Base-by-base conservation (phyloP, 2,329 filamentous ascomycete genomes). In the Lachnellula occidentalis region DNA sequence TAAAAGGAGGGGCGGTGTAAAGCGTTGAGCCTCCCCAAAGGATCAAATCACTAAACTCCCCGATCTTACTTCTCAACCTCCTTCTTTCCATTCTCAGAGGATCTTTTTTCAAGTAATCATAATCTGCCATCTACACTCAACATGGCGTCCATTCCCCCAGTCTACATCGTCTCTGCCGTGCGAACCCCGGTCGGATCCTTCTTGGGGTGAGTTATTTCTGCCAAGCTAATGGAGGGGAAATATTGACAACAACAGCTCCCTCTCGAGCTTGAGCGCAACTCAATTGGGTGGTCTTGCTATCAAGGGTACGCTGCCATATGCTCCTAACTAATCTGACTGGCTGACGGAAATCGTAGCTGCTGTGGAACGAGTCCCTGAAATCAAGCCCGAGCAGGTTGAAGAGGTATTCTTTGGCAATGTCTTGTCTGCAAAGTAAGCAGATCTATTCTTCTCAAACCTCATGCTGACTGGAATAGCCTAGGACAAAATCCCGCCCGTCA, bases 321-420 rank as follows among this genome's bases (percentile, higher is more conserved):
- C 27, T 46, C 14, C 14, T n/a, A 15, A n/a, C 14, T n/a, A n/a
- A 31, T 42, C 5, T 34, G 21, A 21, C 27, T 46, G 48, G 43
- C 56, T 66, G 51, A 64, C 39, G 24, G 31, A 42, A 27, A 9
- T 12, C 49, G 24, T 54, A 86, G 83, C 79, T 67, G 92, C 92
- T 58, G 82, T 99, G 63, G 87, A 91, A 75, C 87, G 90, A 68
- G 89, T 88, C 46, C 86, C 94, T 53, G 82, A 87, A 68, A 84
- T 99, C 76, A 92, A 95, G 76, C 81, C 90, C 53, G 84, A 91
- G 67, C 84, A 95, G 71, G 89, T 99, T 55, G 85, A 99, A 71
- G 94, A 99, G 73, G 90, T 99, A 70, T 95, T 94, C 79, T 95
- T 96, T 70, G 94, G 94, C 73, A 99, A 99, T 78, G 94, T 99